Percentiles rank a stretch among this genome's conserved stretches.
phyloP scores from a whole-genome alignment of 345 rosid genomes.

The Excoecaria agallocha region DNA sequence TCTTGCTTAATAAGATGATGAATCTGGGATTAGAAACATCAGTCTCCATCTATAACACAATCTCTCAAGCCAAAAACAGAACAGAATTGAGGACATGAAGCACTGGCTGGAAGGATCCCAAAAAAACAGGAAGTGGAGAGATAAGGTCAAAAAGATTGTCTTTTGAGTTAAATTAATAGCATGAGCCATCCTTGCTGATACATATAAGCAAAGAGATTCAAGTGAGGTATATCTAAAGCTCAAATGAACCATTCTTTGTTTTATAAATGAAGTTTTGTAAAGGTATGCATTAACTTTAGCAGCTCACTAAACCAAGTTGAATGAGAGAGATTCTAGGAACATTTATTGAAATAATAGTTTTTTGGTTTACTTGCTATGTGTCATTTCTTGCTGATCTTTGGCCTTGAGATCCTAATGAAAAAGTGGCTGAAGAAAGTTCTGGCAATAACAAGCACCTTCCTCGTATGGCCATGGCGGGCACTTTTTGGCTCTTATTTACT shows the following conservation, averaged over 20 bases:
- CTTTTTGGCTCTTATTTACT: neutral
- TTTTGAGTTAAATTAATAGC: slow-evolving; percentile 5
- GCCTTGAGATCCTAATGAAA: neutral
- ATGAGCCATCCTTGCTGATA: neutral
- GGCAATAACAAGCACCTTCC: neutral
- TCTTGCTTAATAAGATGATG: slow-evolving; percentile 51
- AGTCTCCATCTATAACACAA: slow-evolving; percentile 36
- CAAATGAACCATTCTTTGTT: neutral
- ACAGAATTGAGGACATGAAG: neutral
- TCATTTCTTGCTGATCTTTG: neutral
- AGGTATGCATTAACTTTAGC: neutral
- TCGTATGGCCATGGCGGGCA: neutral
- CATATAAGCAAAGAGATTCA: neutral
- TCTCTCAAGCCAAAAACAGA: slow-evolving; percentile 40
- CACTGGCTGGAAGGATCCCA: neutral
- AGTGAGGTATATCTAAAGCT: neutral
- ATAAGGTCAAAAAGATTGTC: neutral
- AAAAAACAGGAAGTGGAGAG: neutral
- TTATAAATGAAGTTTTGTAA: neutral
- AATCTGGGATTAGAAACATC: slow-evolving; percentile 47
- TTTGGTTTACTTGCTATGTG: neutral
- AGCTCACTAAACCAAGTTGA: neutral
- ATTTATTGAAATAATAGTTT: neutral
- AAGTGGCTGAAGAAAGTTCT: neutral
- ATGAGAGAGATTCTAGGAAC: neutral